Evolutionary conservation across 2,329 filamentous ascomycete genomes (phyloP), one percentile per base, ranked within the genome.

Genomic region (Stromatinia cepivora): DNA sequence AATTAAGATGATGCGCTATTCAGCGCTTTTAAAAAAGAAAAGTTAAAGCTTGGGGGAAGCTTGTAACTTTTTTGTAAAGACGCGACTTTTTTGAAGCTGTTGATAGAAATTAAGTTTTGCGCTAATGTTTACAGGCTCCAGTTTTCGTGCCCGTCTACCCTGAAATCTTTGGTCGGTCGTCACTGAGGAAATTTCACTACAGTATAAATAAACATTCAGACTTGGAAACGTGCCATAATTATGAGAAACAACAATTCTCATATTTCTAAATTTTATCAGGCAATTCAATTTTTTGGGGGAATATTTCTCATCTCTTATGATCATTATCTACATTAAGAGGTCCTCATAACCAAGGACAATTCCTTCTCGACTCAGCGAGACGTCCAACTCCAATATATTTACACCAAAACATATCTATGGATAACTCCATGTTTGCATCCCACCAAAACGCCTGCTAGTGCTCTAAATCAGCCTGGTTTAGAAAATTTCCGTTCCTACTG

Each of bases 401-500:
- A 52, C 34, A 52, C n/a, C 61, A 20, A 39, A 13, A 22, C 10
- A 52, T 52, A n/a, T 2, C 9, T 15, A 42, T 13, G 13, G 39
- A 52, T 20, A 20, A 20, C 34, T 64, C 46, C 46, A 42, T 22
- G 20, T 63, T 45, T 54, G 9, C 22, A 53, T 45, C 50, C 36
- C 8, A n/a, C 57, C 20, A 34, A 39, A 53, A 68, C 66, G 56
- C 66, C 66, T 22, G 22, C 7, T 31, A 22, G 9, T n/a, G 39
- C 46, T 34, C 15, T 52, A 50, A 8, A 3, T 17, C 36, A 66
- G 10, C 20, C 28, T 50, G 4, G 54, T 77, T 73, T 67, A 79
- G 68, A 79, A 78, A 8, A 75, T 70, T 50, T 77, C 76, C 13
- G 73, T 72, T 1, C 72, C 74, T 36, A 78, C 76, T 53, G 73